These are phyloP conservation scores for Thinopyrum obtusiflorum DNA, from an alignment of 202 grass and related monocot genomes.

Conservation along the genomic window DNA sequence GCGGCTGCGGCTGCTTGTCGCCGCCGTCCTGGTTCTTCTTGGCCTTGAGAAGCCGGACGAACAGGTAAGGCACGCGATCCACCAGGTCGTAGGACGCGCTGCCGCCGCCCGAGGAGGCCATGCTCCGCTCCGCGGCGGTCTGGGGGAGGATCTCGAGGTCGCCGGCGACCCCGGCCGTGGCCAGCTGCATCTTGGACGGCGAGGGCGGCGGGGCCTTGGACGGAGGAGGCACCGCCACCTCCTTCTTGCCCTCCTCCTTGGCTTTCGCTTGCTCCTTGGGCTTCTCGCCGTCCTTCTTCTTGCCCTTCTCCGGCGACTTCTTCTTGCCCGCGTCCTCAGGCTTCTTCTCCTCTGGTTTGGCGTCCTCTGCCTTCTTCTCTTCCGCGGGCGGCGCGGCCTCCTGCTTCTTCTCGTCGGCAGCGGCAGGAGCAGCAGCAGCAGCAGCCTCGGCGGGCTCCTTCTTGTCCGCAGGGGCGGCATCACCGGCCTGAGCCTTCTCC, in stretches of 20 bases:
- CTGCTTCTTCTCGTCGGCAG: slow-evolving; percentile 44
- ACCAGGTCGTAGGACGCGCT: slow-evolving; percentile 76
- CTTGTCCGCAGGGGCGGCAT: background rate
- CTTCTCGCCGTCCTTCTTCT: slow-evolving; percentile 57
- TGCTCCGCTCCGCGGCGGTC: slow-evolving; percentile 39
- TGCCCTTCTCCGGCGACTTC: slow-evolving; percentile 54
- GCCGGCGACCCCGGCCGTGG: slow-evolving; percentile 38
- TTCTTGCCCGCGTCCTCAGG: slow-evolving; percentile 40
- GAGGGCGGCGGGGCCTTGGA: slow-evolving; percentile 43
- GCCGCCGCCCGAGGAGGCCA: slow-evolving; percentile 36
- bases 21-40: slow-evolving; percentile 51
- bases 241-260: slow-evolving; percentile 48
- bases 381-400: background rate
- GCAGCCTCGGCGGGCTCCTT: slow-evolving; percentile 28
- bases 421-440: slow-evolving; percentile 12
- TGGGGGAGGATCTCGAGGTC: slow-evolving; percentile 77
- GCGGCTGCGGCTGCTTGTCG: slow-evolving; percentile 25
- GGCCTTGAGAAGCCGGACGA: slow-evolving; percentile 90
- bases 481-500: background rate
- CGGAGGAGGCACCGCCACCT: slow-evolving; percentile 28
- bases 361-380: slow-evolving; percentile 44
- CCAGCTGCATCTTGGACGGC: slow-evolving; percentile 58
- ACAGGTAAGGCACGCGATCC: slow-evolving; percentile 78
- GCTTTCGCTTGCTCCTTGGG: slow-evolving; percentile 44
- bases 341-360: slow-evolving; percentile 52